These are phyloP conservation scores for Alloteropsis semialata DNA, from an alignment of 176 grass and related monocot species.

Conservation along the genomic window DNA sequence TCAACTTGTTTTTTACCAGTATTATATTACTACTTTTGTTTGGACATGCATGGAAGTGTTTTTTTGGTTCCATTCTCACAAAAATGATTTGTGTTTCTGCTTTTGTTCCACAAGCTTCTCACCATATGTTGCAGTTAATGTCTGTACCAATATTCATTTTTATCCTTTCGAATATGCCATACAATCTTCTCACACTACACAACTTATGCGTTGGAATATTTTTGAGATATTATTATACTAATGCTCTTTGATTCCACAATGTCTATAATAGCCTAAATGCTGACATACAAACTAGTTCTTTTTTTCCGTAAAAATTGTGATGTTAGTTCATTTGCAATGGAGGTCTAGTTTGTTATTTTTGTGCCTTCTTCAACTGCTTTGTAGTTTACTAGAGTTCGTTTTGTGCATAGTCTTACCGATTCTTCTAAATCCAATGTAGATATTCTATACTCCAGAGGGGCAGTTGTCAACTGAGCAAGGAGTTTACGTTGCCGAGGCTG, in stretches of 20 bases:
- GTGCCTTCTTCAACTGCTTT: conserved; percentile 9
- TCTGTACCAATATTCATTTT: not conserved
- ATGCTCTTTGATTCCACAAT: not conserved
- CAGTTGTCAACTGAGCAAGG: conserved; percentile 84
- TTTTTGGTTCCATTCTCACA: not conserved
- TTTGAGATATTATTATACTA: not conserved
- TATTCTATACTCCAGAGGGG: conserved; percentile 89
- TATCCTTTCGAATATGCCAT: not conserved
- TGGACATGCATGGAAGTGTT: not conserved
- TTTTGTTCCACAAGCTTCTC: not conserved
- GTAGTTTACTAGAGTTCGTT: conserved; percentile 1
- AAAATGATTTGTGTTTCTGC: not conserved
- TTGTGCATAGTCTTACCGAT: conserved; percentile 18
- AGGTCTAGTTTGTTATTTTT: conserved; percentile 12
- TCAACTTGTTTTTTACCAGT: not conserved
- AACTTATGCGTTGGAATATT: not conserved
- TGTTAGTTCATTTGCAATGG: not conserved
- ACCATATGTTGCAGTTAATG: not conserved
- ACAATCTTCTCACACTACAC: not conserved
- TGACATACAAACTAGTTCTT: no score
- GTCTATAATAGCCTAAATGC: not conserved
- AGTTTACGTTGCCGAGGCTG: conserved; percentile 82
- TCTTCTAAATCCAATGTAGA: conserved; percentile 45
- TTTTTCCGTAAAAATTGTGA: no score
- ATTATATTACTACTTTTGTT: not conserved